Evolutionary conservation across 164 flowering plant species (phyloP).

Genomic region (Hamamelis virginiana): DNA sequence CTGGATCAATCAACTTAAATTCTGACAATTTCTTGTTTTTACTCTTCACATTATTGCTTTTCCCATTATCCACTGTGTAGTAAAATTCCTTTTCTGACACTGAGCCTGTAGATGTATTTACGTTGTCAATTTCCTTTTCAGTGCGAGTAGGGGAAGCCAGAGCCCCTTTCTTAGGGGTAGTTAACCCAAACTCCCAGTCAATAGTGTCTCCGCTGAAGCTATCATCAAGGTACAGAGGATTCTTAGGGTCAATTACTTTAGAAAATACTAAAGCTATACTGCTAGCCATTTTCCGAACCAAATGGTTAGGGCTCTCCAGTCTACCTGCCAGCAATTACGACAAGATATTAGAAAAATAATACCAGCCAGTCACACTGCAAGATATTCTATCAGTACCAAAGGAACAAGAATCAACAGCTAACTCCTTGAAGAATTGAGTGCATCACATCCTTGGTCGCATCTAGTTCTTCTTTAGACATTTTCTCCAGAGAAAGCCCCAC

Average conservation of each 20-base stretch:
- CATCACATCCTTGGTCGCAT: slow-evolving; percentile 67
- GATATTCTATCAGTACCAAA: slow-evolving; percentile 7
- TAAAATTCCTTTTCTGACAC: slow-evolving; percentile 22
- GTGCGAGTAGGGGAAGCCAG: slow-evolving; percentile 10
- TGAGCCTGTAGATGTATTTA: slow-evolving; percentile 13
- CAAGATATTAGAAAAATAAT: slow-evolving; percentile 11
- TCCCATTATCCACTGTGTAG: slow-evolving; percentile 17
- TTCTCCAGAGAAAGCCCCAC: slow-evolving; percentile 80
- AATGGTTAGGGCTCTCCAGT: slow-evolving; percentile 71
- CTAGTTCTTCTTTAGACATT: slow-evolving; percentile 80
- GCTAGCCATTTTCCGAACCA: slow-evolving; percentile 87
- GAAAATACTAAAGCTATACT: slow-evolving; percentile 82
- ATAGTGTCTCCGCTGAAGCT: slow-evolving; percentile 54
- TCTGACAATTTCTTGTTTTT: slow-evolving; percentile 34
- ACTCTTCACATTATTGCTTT: slow-evolving; percentile 18
- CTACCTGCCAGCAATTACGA: slow-evolving; percentile 60
- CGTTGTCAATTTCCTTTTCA: slow-evolving; percentile 20
- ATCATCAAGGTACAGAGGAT: slow-evolving; percentile 94
- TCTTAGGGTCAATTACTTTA: slow-evolving; percentile 83
- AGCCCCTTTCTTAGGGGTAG: slow-evolving; percentile 20
- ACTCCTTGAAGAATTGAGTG: slow-evolving; percentile 90
- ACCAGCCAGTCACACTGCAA: slow-evolving; percentile 5
- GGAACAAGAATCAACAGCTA: slow-evolving; percentile 59
- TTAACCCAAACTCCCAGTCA: slow-evolving; percentile 87
- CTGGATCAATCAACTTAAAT: slow-evolving; percentile 61